phyloP scores from a whole-genome alignment of 2,329 filamentous ascomycete genomes.

The Botryotinia globosa region DNA sequence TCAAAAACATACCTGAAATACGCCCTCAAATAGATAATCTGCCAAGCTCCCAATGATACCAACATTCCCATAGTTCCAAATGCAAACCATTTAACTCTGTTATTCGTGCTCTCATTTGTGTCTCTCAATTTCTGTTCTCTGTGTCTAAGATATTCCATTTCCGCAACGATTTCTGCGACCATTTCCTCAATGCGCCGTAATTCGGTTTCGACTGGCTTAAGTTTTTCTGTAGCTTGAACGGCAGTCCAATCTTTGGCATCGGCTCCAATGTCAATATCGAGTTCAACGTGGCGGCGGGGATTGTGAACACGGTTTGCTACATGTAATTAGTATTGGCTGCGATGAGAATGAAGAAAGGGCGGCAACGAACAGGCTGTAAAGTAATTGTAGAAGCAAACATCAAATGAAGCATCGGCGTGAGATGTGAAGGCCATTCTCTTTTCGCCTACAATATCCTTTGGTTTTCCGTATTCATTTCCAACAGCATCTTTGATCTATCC shows the following conservation, averaged over 20 bases:
- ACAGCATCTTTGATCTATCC: slow-evolving; percentile 86
- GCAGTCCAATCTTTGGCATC: slow-evolving; percentile 93
- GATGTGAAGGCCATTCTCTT: slow-evolving; percentile 86
- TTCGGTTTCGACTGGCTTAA: slow-evolving; percentile 95
- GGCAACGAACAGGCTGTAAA: slow-evolving; percentile 62
- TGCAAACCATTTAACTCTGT: slow-evolving; percentile 97
- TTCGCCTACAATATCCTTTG: slow-evolving; percentile 85
- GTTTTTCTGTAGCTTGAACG: slow-evolving; percentile 93
- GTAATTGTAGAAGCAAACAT: slow-evolving; percentile 93
- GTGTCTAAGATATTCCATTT: slow-evolving; percentile 92
- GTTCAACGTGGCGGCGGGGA: slow-evolving; percentile 61
- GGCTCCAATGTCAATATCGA: slow-evolving; percentile 41
- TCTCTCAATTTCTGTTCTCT: slow-evolving; percentile 95
- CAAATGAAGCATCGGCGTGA: slow-evolving; percentile 86
- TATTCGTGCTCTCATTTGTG: slow-evolving; percentile 99
- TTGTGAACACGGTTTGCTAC: slow-evolving; percentile 20
- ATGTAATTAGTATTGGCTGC: slow-evolving; percentile 5
- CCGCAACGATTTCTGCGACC: slow-evolving; percentile 79
- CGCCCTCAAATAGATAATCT: slow-evolving; percentile 94
- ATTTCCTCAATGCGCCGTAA: slow-evolving; percentile 89
- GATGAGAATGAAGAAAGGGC: slow-evolving; percentile 1
- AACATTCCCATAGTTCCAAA: slow-evolving; percentile 90
- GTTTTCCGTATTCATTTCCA: slow-evolving; percentile 91
- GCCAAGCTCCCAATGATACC: slow-evolving; percentile 86
- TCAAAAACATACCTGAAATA: slow-evolving; percentile 73